Evolutionary conservation across 139 green algal genomes (phyloP), one percentile per base, ranked within the genome.

Genomic region (Picochlorum sp.): DNA sequence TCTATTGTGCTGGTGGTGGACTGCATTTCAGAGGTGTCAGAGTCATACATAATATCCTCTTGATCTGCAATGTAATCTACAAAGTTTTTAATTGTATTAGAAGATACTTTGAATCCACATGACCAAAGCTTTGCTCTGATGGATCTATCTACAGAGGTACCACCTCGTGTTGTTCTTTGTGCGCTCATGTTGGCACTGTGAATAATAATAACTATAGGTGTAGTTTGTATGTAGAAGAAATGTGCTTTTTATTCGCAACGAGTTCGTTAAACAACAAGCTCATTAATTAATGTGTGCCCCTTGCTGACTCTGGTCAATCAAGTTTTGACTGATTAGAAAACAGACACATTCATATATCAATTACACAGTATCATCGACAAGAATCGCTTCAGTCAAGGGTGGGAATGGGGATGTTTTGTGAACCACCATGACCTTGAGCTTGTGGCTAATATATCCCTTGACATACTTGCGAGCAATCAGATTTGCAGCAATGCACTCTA

Each of bases 401-500:
- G 71, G 71, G 28, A 78, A 78, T 20, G 71, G 66, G 6, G 63
- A 55, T 4, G 24, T 30, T 52, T 83, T 81, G n/a, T 60, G 67
- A 64, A 96, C 82, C 28, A 95, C 76, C 37, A 94, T 71, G 5
- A 75, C 57, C 8, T 83, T 77, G 31, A 71, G 66, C 41, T 86
- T 81, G 77, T 91, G 87, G 1, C 77, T 84, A 52, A 96, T 78
- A 77, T 95, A 96, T 5, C 86, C 88, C 69, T 88, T 90, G 45
- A 95, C 63, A 28, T 85, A 89, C 34, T 86, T 87, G 7, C 78
- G 67, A 72, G 83, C 85, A 63, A 96, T 95, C 20, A 96, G 67
- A 64, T 92, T 95, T 47, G 90, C 86, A 14, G 87, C 47, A 13
- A 94, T 74, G 74, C 87, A 93, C 60, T 95, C 88, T 54, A 95